A percentile compares a stretch with the other conserved stretches of the same genome.
phyloP scores from a whole-genome alignment of 2,329 filamentous ascomycete genomes.

The Cladosporium phlei region DNA sequence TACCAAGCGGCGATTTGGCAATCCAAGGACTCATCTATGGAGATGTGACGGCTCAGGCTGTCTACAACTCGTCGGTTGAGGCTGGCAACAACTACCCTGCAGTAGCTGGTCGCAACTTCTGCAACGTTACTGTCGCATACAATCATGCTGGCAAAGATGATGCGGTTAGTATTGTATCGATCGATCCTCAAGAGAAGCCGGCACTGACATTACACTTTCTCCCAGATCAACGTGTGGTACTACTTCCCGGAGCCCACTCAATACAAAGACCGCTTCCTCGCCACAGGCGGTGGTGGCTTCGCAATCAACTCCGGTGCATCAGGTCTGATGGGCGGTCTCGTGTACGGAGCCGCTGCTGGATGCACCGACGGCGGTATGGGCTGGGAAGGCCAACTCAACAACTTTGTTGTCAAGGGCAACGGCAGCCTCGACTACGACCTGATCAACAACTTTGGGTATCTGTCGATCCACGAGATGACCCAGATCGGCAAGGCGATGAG shows the following conservation, averaged over 20 bases:
- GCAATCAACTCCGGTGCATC: slow-evolving; percentile 27
- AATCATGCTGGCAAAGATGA: slow-evolving; percentile 16
- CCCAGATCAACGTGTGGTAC: slow-evolving; percentile 29
- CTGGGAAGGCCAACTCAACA: slow-evolving; percentile 31
- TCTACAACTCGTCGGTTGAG: slow-evolving; percentile 15
- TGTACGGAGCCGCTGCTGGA: slow-evolving; percentile 46
- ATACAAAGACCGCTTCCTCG: slow-evolving; percentile 46
- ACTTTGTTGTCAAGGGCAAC: slow-evolving; percentile 31
- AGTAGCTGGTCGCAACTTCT: slow-evolving; percentile 17
- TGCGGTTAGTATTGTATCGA: not conserved
- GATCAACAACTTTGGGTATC: slow-evolving; percentile 49
- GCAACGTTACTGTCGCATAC: slow-evolving; percentile 19
- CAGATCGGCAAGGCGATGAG: slow-evolving; percentile 44
- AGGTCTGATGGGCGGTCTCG: slow-evolving; percentile 32
- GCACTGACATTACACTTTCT: not conserved
- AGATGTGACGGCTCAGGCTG: slow-evolving; percentile 12
- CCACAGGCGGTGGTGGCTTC: slow-evolving; percentile 45
- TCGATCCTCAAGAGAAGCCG: not conserved
- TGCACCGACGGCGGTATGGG: slow-evolving; percentile 50
- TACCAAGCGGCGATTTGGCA: not conserved
- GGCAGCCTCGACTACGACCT: slow-evolving; percentile 50
- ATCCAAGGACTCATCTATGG: slow-evolving; percentile 15
- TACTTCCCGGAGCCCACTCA: slow-evolving; percentile 41
- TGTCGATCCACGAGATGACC: slow-evolving; percentile 50
- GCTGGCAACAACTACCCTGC: slow-evolving; percentile 16